Conservation (phyloP, 1,284 basidiomycete genomes). For the Heterobasidion occidentale region DNA sequence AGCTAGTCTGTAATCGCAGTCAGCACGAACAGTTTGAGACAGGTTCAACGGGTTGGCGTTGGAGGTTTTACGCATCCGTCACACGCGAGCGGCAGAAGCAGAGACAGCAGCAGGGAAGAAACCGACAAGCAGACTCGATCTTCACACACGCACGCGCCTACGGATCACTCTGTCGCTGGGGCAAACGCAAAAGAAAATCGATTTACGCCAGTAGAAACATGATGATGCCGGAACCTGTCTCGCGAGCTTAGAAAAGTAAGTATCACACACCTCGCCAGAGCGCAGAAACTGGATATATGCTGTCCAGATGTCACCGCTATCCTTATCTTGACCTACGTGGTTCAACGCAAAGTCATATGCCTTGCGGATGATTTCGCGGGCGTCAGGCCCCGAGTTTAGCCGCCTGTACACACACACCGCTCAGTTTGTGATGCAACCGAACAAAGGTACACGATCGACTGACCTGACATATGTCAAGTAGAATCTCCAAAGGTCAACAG, state of each 20-base stretch:
- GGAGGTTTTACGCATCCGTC: not conserved
- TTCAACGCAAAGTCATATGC: slow-evolving; percentile 93
- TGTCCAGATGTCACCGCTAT: slow-evolving; percentile 69
- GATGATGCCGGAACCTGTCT: slow-evolving; percentile 3
- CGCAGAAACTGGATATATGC: slow-evolving; percentile 83
- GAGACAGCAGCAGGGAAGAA: not conserved
- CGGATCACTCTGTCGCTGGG: slow-evolving; percentile 9
- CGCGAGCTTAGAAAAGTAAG: slow-evolving; percentile 4
- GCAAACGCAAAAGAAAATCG: slow-evolving; percentile 7
- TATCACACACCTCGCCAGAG: slow-evolving; percentile 57
- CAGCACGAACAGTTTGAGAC: slow-evolving; percentile 3
- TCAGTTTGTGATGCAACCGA: not conserved
- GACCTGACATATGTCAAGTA: slow-evolving; percentile 80
- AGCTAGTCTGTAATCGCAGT: slow-evolving; percentile 40
- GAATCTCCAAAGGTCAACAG: slow-evolving; percentile 83
- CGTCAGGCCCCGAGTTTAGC: slow-evolving; percentile 33
- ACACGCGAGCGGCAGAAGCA: slow-evolving; percentile 1
- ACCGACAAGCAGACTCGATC: not conserved
- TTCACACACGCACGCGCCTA: slow-evolving; percentile 12
- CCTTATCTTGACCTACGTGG: slow-evolving; percentile 83
- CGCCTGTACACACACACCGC: slow-evolving; percentile 15
- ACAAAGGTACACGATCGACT: not conserved
- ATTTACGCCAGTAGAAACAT: slow-evolving; percentile 10
- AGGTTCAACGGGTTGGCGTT: not conserved
- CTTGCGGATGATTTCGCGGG: slow-evolving; percentile 71